Evolutionary conservation across 306 rosid genomes (phyloP).

Genomic region (Abrus precatorius): DNA sequence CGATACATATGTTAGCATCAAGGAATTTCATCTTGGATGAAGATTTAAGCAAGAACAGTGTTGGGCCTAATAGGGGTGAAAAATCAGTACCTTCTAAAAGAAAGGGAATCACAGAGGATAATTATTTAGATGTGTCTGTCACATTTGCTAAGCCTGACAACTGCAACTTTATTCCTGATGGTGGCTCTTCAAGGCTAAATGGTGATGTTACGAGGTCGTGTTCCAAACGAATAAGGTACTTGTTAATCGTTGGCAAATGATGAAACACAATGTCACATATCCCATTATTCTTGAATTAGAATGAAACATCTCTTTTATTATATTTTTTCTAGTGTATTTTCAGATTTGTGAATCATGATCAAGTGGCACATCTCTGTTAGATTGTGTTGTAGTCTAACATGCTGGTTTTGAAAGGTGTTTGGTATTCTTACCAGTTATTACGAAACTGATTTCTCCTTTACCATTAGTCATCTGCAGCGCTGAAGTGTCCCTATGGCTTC

Average conservation of each 20-base stretch:
- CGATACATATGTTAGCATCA: slow-evolving; percentile 40
- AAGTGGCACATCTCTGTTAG: neutral
- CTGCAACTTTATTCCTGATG: slow-evolving; percentile 49
- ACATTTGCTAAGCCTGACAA: slow-evolving; percentile 48
- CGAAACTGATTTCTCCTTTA: slow-evolving; percentile 12
- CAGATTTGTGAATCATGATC: slow-evolving; percentile 28
- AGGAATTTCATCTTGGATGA: slow-evolving; percentile 43
- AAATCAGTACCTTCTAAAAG: slow-evolving; percentile 58
- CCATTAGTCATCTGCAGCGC: slow-evolving; percentile 3
- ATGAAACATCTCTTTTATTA: slow-evolving; percentile 1
- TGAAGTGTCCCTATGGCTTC: neutral
- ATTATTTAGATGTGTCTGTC: slow-evolving; percentile 55
- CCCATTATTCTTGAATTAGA: slow-evolving; percentile 26
- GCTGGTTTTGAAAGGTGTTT: slow-evolving; percentile 35
- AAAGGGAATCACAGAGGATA: slow-evolving; percentile 56
- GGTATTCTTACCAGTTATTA: slow-evolving; percentile 11
- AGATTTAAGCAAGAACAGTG: slow-evolving; percentile 31
- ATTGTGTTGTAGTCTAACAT: slow-evolving; percentile 17
- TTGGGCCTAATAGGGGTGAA: slow-evolving; percentile 47
- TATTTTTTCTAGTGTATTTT: slow-evolving; percentile 35
- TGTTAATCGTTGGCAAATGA: slow-evolving; percentile 38
- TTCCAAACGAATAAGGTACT: slow-evolving; percentile 69
- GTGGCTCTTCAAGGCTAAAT: slow-evolving; percentile 43
- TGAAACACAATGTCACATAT: neutral
- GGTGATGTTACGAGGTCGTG: slow-evolving; percentile 49